Conservation (phyloP, 1,139 yeast species). For the Pneumocystis canis region DNA sequence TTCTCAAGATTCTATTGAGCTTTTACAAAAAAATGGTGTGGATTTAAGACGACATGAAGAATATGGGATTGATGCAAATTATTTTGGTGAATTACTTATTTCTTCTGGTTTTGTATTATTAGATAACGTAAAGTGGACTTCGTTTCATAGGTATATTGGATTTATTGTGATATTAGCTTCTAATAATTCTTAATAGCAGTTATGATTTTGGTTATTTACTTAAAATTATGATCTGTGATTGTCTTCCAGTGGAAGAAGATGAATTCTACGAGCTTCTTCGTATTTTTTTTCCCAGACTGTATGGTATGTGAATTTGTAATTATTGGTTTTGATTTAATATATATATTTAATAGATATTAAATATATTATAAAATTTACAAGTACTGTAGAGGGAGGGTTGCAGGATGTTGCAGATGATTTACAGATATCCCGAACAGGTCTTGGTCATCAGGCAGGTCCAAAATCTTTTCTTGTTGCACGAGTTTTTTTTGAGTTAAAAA, state of each 20-base stretch:
- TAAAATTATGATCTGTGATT: conserved; percentile 57
- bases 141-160: conserved; percentile 51
- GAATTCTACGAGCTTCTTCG: conserved; percentile 63
- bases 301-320: conserved; percentile 38
- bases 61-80: conserved; percentile 65
- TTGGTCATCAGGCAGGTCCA: conserved; percentile 35
- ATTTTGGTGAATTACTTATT: conserved; percentile 71
- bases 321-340: neutral
- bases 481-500: conserved; percentile 37
- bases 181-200: conserved; percentile 31
- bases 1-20: conserved; percentile 59
- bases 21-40: conserved; percentile 66
- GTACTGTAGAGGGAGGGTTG: conserved; percentile 22
- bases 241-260: conserved; percentile 67
- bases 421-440: conserved; percentile 25
- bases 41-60: conserved; percentile 63
- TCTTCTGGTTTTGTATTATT: conserved; percentile 76
- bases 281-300: conserved; percentile 66
- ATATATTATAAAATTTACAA: conserved; percentile 43
- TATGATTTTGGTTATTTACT: conserved; percentile 86
- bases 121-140: conserved; percentile 65
- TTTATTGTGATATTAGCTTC: neutral
- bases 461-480: conserved; percentile 37
- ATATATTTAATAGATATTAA: conserved; percentile 28
- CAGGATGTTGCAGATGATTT: conserved; percentile 40